These are phyloP conservation scores for Xerocomellus dryophilus DNA, from an alignment of 768 basidiomycete species.

Conservation along the genomic window DNA sequence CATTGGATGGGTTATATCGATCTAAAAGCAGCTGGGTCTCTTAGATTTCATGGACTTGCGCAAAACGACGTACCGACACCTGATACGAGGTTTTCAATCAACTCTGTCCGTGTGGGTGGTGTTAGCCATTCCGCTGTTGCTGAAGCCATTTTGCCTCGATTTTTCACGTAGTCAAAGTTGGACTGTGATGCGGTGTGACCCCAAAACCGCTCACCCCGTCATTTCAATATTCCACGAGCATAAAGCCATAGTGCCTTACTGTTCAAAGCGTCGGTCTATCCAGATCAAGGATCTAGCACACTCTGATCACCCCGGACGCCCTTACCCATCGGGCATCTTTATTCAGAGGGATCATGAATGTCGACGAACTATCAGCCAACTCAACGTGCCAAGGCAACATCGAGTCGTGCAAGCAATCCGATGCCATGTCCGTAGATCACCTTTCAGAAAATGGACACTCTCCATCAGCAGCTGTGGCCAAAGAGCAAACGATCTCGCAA, in stretches of 20 bases:
- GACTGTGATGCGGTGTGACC: not conserved
- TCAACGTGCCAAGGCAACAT: not conserved
- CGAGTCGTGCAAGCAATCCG: conserved; percentile 6
- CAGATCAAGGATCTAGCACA: not conserved
- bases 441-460: not conserved
- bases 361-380: conserved; percentile 3
- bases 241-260: too few relatives aligned
- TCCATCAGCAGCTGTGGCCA: not conserved
- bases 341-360: conserved; percentile 12
- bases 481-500: conserved; percentile 6
- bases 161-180: conserved; percentile 9
- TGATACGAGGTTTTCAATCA: conserved; percentile 88
- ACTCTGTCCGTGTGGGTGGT: conserved; percentile 76
- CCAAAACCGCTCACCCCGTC: conserved; percentile 1
- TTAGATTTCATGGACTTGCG: not conserved
- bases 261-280: not conserved
- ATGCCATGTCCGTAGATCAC: conserved; percentile 10
- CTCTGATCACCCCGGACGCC: not conserved
- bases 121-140: conserved; percentile 62
- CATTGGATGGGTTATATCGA: conserved; percentile 95
- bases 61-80: conserved; percentile 67
- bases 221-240: not conserved
- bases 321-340: not conserved
- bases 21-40: conserved; percentile 46
- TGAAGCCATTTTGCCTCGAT: conserved; percentile 21